phyloP scores from a whole-genome alignment of 2,329 filamentous ascomycete genomes.

The Magnaporthiopsis poae region DNA sequence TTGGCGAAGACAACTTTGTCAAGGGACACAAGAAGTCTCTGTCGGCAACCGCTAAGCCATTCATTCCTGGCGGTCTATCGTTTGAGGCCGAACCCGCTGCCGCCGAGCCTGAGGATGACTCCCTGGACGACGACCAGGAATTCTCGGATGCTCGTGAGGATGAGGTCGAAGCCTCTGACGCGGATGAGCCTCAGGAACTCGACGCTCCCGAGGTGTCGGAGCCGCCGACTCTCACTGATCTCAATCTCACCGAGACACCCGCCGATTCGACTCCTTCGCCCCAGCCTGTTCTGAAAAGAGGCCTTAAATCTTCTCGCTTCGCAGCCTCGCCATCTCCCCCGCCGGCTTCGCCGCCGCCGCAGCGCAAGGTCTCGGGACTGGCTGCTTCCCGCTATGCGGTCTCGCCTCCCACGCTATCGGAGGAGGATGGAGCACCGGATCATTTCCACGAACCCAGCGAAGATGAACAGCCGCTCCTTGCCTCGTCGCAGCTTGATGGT shows the following conservation, averaged over 20 bases:
- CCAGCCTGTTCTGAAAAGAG: constrained; percentile 21
- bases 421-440: constrained; percentile 18
- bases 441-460: constrained; percentile 11
- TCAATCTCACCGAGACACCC: neutral
- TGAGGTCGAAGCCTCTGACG: constrained; percentile 2
- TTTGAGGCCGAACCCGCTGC: constrained; percentile 15
- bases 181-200: constrained; percentile 2
- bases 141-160: neutral
- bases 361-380: constrained; percentile 32
- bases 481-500: constrained; percentile 15
- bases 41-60: constrained; percentile 62
- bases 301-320: constrained; percentile 38
- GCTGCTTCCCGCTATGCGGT: constrained; percentile 36
- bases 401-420: constrained; percentile 25
- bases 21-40: constrained; percentile 47
- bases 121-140: constrained; percentile 1
- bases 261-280: constrained; percentile 22
- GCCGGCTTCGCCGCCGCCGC: constrained; percentile 24
- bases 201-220: neutral
- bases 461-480: constrained; percentile 11
- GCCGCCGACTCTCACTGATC: neutral
- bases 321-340: constrained; percentile 20
- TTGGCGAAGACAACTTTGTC: constrained; percentile 34
- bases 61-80: constrained; percentile 39
- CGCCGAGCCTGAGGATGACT: constrained; percentile 14